Evolutionary conservation across 495 filamentous ascomycete genomes (phyloP), one percentile per base, ranked within the genome.

Genomic region (Penicillium psychrofluorescens): DNA sequence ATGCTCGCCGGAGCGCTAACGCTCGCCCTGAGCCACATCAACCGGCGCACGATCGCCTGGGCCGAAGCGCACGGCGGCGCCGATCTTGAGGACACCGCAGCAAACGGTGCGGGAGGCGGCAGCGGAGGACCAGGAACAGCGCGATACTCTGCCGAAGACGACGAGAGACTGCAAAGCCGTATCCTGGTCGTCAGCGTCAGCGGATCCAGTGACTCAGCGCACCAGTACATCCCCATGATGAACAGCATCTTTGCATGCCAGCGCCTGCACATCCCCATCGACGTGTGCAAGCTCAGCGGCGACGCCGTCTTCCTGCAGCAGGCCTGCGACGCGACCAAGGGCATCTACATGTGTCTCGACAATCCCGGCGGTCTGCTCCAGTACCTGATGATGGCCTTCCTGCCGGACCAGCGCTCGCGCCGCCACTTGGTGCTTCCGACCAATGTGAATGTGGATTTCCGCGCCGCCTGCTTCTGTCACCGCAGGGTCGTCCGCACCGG

Each of bases 201-300:
- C 38, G 87, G 90, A 29, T 88, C 86, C 16, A 84, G 85, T 48
- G 85, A 87, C 65, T 75, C 89, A 5, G 83, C 91, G 0, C 77
- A 84, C 29, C 90, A 96, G 61, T 98, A 98, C 68, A 96, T 97
- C 44, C 86, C 91, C 2, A 85, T 95, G 38, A 98, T 97, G 90
- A 98, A 97, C 69, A 76, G 81, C 50, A 95, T 96, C 34, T 98
- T 98, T 64, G 94, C 92, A 8, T 90, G 90, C 46, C 88, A 76
- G 51, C 83, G 90, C 41, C 70, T 88, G 40, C 75, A 74, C 48
- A 87, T 97, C 47, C 86, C 92, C 11, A 86, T 98, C 59, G 91
- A 96, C 61, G 86, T 95, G 29, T 78, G 88, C 44, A 84, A 94
- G 44, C 74, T 98, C 8, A 78, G 85, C 35, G 89, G 88, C 7